Evolutionary conservation across 2,329 filamentous ascomycete genomes (phyloP), one percentile per base, ranked within the genome.

Genomic region (Monilinia vaccinii-corymbosi): DNA sequence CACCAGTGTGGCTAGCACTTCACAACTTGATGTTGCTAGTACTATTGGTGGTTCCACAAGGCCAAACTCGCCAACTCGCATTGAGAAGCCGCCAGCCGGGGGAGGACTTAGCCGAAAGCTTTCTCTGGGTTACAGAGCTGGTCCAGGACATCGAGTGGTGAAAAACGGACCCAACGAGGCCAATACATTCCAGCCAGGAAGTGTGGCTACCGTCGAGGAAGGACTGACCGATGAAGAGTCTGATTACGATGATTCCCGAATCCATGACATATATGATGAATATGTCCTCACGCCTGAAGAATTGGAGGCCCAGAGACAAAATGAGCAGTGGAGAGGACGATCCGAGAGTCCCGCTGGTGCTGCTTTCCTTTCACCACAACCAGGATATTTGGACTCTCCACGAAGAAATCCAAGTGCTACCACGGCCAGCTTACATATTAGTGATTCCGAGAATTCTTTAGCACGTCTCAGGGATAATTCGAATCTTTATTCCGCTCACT

Each of bases 1-100:
- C 38, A 56, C 50, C 14, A 46, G 53, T 38, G 4, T 59, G 8
- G 51, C 58, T 40, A 60, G 58, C 25, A 56, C 34, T 23, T 60
- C 58, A 23, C 58, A 60, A 56, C 23, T 60, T 47, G 58, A 60
- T 56, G 51, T 60, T 28, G 45, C 58, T 31, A 60, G 50, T 40
- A 56, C 42, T 14, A 42, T 48, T 38, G 58, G 42, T 38, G 58
- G 42, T 13, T 36, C 31, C 21, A 56, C 51, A 21, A 32, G 58
- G 25, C 58, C 50, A 46, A 48, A 50, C 4, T 56, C 58, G 1
- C 58, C 58, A 31, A 48, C 32, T 14, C 23, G 50, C 21, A n/a
- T 46, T 34, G 46, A 58, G 31, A 36, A 49, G 36, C 58, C 58
- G 34, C n/a, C 58, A 23, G 25, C 58, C 8, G 58, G 58, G 21